Base-by-base conservation (phyloP, 495 filamentous ascomycete species). In the Cetradonia linearis region DNA sequence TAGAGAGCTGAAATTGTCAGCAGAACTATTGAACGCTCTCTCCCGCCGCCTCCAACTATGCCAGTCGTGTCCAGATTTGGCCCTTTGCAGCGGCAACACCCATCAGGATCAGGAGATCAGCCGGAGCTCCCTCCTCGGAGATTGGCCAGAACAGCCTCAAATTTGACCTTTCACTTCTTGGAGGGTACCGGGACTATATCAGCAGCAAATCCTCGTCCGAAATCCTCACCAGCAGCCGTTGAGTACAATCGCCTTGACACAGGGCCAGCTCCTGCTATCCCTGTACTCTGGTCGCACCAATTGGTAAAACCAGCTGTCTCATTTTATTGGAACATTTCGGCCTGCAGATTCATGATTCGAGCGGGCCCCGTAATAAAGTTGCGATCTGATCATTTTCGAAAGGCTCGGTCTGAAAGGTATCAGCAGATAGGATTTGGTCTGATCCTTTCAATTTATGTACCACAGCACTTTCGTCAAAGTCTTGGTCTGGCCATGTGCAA, bases 261-360 rank as follows among this genome's bases (percentile, higher is more conserved):
- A 34, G 52, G 20, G 10, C 5, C 30, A 25, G 13, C 53, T 36
- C 20, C 53, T 57, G 44, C 36, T 57, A 36, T 28, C 18, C 37
- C 53, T 23, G 25, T 33, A 44, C 25, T 44, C 23, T 25, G 53
- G 52, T 56, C 60, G 44, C 60, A 56, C 33, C 23, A 46, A 37
- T 56, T 31, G 40, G 30, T 62, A 44, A 62, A 62, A 14, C 33
- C 52, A 25, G 53, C 53, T 11, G 5, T 62, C 20, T 48, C 34
- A 10, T 30, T 62, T 11, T 47, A 36, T 47, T 56, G 60, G 50
- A 56, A 46, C 25, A 62, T 62, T 11, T 48, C 27, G 36, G 53
- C 34, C 52, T 48, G 33, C 60, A 62, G 27, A 33, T 56, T 62
- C 25, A 62, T 57, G 52, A 23, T 56, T 33, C 60, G 60, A 56